A percentile compares a stretch with the other conserved stretches of the same genome.
Evolutionary conservation across 2,329 filamentous ascomycete genomes (phyloP).

Genomic region (Onygena corvina): DNA sequence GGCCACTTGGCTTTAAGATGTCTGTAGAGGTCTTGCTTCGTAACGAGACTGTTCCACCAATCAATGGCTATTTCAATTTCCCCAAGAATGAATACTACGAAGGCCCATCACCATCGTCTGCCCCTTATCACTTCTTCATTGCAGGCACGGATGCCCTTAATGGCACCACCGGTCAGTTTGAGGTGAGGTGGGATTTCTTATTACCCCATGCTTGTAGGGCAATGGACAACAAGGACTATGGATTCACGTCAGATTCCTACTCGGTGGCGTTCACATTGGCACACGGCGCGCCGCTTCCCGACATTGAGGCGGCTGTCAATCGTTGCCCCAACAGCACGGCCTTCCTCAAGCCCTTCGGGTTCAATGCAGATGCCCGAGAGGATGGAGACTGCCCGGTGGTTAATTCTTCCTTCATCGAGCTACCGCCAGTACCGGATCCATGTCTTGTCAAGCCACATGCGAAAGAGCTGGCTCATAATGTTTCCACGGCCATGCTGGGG

Average conservation of each 20-base stretch:
- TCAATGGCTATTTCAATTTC: not conserved
- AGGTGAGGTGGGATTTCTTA: not conserved
- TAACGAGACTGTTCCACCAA: not conserved
- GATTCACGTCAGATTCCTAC: not conserved
- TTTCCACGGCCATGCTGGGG: not conserved
- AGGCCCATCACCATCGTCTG: not conserved
- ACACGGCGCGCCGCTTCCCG: not conserved
- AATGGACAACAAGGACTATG: not conserved
- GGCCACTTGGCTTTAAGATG: not conserved
- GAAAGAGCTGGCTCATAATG: not conserved
- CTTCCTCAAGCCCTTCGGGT: not conserved
- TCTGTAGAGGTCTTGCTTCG: not conserved
- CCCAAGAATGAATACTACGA: not conserved
- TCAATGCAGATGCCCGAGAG: not conserved
- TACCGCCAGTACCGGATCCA: not conserved
- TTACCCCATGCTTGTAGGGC: not conserved
- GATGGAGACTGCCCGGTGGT: not conserved
- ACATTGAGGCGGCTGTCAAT: not conserved
- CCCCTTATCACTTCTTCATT: not conserved
- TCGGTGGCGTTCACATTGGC: not conserved
- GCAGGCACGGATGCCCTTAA: not conserved
- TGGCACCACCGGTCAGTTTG: not conserved
- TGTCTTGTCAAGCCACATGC: not conserved
- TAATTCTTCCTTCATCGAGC: no score
- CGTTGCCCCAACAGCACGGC: not conserved